Evolutionary conservation across 129 eudicot species (phyloP).

Genomic region (Ambrosia trifida): DNA sequence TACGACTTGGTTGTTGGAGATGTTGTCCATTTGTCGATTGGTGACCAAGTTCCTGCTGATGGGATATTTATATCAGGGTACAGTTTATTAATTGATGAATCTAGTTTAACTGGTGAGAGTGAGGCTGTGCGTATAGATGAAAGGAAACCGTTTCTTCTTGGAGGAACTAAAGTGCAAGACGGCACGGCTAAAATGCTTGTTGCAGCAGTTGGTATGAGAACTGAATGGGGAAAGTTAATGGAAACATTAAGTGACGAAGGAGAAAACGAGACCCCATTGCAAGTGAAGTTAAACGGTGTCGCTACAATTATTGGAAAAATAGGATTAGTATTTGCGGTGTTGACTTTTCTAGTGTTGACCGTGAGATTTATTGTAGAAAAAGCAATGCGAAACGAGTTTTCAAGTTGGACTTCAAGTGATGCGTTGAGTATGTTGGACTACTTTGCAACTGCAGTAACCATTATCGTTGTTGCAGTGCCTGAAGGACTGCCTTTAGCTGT

Average conservation of each 20-base stretch:
- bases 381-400: conserved; percentile 50
- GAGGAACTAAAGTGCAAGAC: conserved; percentile 87
- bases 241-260: conserved; percentile 78
- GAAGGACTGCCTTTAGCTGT: conserved; percentile 97
- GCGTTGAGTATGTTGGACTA: conserved; percentile 69
- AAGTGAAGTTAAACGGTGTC: conserved; percentile 85
- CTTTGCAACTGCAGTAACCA: conserved; percentile 85
- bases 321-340: conserved; percentile 65
- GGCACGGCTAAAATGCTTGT: conserved; percentile 89
- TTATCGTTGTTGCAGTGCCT: conserved; percentile 93
- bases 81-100: conserved; percentile 75
- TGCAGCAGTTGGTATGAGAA: conserved; percentile 92
- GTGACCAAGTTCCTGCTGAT: conserved; percentile 90
- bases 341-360: conserved; percentile 66
- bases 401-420: conserved; percentile 68
- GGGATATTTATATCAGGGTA: conserved; percentile 85
- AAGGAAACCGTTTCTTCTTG: conserved; percentile 72
- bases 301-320: conserved; percentile 90
- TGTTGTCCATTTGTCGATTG: conserved; percentile 70
- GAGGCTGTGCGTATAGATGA: conserved; percentile 49
- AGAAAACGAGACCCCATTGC: conserved; percentile 92
- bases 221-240: conserved; percentile 97
- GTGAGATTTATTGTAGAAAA: conserved; percentile 63
- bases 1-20: conserved; percentile 91
- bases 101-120: conserved; percentile 86